Percentiles rank a stretch among this genome's conserved stretches.
phyloP scores from a whole-genome alignment of 2,329 filamentous ascomycete species.

The Fusarium oligoseptatum region DNA sequence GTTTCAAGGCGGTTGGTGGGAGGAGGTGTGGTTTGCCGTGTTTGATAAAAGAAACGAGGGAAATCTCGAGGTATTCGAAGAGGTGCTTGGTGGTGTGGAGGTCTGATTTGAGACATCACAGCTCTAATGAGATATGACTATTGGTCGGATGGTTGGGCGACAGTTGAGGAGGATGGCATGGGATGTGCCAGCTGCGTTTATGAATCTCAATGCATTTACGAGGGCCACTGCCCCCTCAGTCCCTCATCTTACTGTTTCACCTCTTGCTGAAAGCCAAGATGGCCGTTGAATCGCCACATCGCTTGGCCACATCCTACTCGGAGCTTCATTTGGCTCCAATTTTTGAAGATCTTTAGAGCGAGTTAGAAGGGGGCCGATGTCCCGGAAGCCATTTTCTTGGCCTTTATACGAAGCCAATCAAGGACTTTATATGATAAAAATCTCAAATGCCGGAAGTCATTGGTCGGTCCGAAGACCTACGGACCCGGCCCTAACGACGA shows the following conservation, averaged over 20 bases:
- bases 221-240: neutral
- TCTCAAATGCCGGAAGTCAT: neutral
- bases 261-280: neutral
- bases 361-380: neutral
- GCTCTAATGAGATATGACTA: neutral
- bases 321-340: neutral
- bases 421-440: neutral
- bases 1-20: constrained; percentile 75
- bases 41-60: constrained; percentile 59
- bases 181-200: neutral
- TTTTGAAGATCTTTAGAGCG: neutral
- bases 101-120: constrained; percentile 34
- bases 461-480: neutral
- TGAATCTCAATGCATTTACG: neutral
- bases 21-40: constrained; percentile 74
- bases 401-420: neutral
- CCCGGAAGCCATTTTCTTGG: neutral
- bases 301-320: neutral
- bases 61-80: constrained; percentile 66
- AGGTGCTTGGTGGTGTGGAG: constrained; percentile 54
- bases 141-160: neutral
- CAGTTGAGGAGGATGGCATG: neutral
- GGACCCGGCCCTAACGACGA: constrained; percentile 10
- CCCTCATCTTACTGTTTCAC: neutral
- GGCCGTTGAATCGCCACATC: neutral